Base-by-base conservation (phyloP, 345 rosid species). In the Corchorus olitorius region DNA sequence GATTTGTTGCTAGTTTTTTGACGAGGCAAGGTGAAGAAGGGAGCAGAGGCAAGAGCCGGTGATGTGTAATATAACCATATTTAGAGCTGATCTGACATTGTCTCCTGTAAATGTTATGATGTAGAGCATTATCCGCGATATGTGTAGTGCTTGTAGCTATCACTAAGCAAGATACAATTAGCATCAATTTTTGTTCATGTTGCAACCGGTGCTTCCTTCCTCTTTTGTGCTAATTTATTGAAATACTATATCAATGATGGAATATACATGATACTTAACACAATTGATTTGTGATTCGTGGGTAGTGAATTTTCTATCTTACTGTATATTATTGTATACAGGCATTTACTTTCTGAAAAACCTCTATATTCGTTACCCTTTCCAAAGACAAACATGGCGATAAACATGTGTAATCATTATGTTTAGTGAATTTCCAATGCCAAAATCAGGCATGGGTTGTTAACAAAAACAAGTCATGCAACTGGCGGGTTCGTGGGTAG, bases 101-200 rank as follows among this genome's bases (percentile, higher is more conserved):
- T 41, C 65, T 72, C 48, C 17, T 83, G 86, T 86, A 80, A 77
- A 81, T 79, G 76, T 70, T 14, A 53, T 46, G 34, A 52, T 39
- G 68, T 50, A 76, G 73, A 66, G 35, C 65, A 62, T 63, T 46
- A 48, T 70, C 65, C 58, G 67, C 22, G 72, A 52, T 58, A 80
- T 66, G 13, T 10, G 37, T 70, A 64, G 69, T 14, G 3, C 19
- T 70, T 50, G 35, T 35, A 20, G 64, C 64, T 50, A 37, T 52
- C 20, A 48, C 34, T 48, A 33, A 7, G 9, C 35, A 56, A 27
- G 65, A 11, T 54, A 19, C 4, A 16, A 75, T 64, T 33, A 56
- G 69, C 39, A 65, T 70, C 37, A 16, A 37, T 37, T 70, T 69
- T 54, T 76, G 59, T 45, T 65, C 5, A 17, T 45, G 10, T 41